Evolutionary conservation across 306 rosid genomes (phyloP).

Genomic region (Malus sieversii): DNA sequence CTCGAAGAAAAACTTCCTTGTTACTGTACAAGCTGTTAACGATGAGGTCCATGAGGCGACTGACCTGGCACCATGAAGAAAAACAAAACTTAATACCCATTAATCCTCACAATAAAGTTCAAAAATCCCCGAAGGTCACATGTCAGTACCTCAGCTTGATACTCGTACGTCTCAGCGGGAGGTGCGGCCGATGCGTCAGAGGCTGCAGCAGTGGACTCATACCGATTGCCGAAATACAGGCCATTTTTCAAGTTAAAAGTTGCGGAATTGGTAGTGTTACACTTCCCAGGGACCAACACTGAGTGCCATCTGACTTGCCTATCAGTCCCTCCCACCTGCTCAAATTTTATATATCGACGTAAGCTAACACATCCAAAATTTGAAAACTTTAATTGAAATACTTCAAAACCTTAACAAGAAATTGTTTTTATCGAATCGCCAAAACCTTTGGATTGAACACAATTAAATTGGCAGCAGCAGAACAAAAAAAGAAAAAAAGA

Average conservation of each 20-base stretch:
- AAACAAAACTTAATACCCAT: background rate
- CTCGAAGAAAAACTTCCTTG: constrained; percentile 95
- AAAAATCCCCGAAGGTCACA: background rate
- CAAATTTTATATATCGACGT: background rate
- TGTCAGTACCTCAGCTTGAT: constrained; percentile 81
- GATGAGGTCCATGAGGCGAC: constrained; percentile 98
- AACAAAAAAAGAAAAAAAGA: background rate
- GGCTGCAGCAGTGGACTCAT: constrained; percentile 71
- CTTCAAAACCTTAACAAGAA: background rate
- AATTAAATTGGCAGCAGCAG: background rate
- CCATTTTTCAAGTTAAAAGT: constrained; percentile 24
- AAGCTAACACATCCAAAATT: background rate
- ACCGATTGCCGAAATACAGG: constrained; percentile 41
- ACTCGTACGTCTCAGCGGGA: constrained; percentile 65
- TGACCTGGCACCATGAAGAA: constrained; percentile 50
- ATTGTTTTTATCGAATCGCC: background rate
- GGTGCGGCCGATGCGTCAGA: constrained; percentile 53
- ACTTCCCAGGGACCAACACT: constrained; percentile 28
- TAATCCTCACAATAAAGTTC: background rate
- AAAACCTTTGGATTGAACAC: background rate
- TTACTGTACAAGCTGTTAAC: constrained; percentile 94
- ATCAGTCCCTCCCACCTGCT: constrained; percentile 49
- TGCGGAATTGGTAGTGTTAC: constrained; percentile 12
- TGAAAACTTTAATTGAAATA: background rate
- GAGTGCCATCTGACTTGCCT: constrained; percentile 53